Conservation (phyloP, 345 rosid species). For the Cardamine occulta region DNA sequence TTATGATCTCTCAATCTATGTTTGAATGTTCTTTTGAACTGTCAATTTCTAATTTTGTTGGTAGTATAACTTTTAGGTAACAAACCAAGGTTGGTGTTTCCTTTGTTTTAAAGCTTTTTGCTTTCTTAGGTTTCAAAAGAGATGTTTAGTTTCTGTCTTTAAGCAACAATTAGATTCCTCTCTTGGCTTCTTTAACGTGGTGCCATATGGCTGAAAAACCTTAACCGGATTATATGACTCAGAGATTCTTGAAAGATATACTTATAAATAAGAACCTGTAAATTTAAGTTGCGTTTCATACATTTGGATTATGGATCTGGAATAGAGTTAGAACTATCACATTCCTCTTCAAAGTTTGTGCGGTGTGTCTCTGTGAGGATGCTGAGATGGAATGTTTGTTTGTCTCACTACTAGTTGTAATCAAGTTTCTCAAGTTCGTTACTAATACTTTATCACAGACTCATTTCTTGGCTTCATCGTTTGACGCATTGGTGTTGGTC, state of each 20-base stretch:
- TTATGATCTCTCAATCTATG: neutral
- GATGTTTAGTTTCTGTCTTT: conserved; percentile 4
- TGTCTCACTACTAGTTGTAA: neutral
- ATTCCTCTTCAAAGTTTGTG: conserved; percentile 1
- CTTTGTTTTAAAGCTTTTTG: conserved; percentile 8
- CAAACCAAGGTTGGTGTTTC: conserved; percentile 1
- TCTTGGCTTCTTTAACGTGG: neutral
- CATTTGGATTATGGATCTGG: neutral
- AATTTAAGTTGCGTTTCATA: neutral
- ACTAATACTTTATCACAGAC: neutral
- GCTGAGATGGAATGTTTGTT: neutral
- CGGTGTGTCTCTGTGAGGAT: neutral
- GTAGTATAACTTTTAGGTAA: neutral
- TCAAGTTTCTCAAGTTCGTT: neutral
- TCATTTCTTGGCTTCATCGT: neutral
- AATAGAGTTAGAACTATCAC: neutral
- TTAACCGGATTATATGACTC: neutral
- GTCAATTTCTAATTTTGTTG: neutral
- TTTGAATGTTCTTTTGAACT: conserved; percentile 24
- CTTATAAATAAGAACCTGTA: neutral
- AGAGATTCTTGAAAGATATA: neutral
- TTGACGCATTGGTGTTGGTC: neutral
- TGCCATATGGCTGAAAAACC: neutral
- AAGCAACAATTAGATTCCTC: conserved; percentile 24
- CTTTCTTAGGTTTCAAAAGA: conserved; percentile 19